Evolutionary conservation across 352 stramenopile genomes (phyloP).

Genomic region (Phytophthora citrophthora): DNA sequence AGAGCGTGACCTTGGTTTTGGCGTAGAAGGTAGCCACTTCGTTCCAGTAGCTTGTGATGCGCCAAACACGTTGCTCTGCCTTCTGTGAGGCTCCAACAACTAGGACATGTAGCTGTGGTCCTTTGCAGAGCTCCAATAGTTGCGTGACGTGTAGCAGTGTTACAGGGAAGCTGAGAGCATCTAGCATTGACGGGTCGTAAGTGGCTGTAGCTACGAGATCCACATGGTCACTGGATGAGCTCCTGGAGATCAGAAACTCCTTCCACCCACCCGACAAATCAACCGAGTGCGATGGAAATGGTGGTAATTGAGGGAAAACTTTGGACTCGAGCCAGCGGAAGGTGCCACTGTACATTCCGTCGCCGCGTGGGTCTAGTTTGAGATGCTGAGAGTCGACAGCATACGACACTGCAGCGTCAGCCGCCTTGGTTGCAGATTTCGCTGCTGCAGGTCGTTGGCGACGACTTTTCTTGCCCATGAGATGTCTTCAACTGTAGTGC

Average conservation of each 20-base stretch:
- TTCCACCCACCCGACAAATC: slow-evolving; percentile 54
- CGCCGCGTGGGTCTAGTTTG: slow-evolving; percentile 65
- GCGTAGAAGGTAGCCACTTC: slow-evolving; percentile 55
- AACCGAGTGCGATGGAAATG: slow-evolving; percentile 16
- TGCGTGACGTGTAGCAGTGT: slow-evolving; percentile 58
- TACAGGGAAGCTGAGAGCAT: slow-evolving; percentile 77
- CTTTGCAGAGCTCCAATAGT: slow-evolving; percentile 36
- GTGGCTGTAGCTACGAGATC: slow-evolving; percentile 49
- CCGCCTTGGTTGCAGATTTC: background rate
- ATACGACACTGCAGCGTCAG: background rate
- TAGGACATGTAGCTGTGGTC: slow-evolving; percentile 44
- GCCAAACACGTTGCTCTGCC: slow-evolving; percentile 74
- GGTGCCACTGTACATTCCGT: slow-evolving; percentile 83
- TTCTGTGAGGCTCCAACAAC: slow-evolving; percentile 69
- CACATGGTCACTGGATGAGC: slow-evolving; percentile 10
- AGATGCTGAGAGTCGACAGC: slow-evolving; percentile 40
- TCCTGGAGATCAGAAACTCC: slow-evolving; percentile 49
- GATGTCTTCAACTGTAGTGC: slow-evolving; percentile 1
- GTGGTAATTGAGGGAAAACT: slow-evolving; percentile 50
- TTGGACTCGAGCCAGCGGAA: slow-evolving; percentile 83
- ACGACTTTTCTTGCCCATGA: slow-evolving; percentile 37
- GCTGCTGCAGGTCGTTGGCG: slow-evolving; percentile 3
- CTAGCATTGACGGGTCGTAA: slow-evolving; percentile 71
- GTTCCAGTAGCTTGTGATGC: slow-evolving; percentile 72
- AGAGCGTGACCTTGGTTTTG: slow-evolving; percentile 43